phyloP scores from a whole-genome alignment of 495 filamentous ascomycete genomes.

The Cetradonia linearis region DNA sequence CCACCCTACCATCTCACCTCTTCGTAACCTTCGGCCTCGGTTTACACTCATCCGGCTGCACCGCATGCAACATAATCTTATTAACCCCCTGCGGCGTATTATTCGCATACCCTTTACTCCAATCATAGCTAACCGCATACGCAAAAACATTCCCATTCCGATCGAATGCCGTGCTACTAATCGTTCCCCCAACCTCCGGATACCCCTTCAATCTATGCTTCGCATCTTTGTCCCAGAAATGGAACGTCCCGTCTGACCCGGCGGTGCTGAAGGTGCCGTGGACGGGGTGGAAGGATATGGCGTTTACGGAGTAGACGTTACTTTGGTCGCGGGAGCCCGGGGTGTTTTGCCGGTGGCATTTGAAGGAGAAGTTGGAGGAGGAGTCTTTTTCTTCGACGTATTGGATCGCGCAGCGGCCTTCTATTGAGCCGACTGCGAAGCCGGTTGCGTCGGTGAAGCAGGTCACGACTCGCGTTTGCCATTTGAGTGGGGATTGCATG shows the following conservation, averaged over 20 bases:
- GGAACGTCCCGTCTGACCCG: constrained; percentile 79
- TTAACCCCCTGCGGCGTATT: constrained; percentile 61
- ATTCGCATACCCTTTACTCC: constrained; percentile 74
- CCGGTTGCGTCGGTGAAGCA: constrained; percentile 76
- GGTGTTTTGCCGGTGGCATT: constrained; percentile 76
- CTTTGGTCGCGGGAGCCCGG: constrained; percentile 51
- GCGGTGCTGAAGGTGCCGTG: constrained; percentile 87
- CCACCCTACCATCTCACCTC: constrained; percentile 5
- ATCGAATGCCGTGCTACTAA: constrained; percentile 71
- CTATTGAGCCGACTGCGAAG: constrained; percentile 80
- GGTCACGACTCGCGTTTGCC: constrained; percentile 77
- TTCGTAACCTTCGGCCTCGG: constrained; percentile 51
- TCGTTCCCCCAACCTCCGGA: constrained; percentile 70
- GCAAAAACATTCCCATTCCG: constrained; percentile 70
- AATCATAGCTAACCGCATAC: constrained; percentile 89
- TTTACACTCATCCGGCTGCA: constrained; percentile 70
- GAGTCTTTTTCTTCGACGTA: constrained; percentile 81
- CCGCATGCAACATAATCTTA: constrained; percentile 80
- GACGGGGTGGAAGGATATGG: constrained; percentile 77
- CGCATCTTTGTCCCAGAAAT: constrained; percentile 84
- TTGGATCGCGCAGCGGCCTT: constrained; percentile 81
- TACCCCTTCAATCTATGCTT: constrained; percentile 83
- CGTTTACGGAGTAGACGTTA: constrained; percentile 83
- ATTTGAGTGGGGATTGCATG: constrained; percentile 73
- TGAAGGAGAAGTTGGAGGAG: constrained; percentile 79